Base-by-base conservation (phyloP, 805 yeast genomes). In the Sungouiozyma ichnusensis region DNA sequence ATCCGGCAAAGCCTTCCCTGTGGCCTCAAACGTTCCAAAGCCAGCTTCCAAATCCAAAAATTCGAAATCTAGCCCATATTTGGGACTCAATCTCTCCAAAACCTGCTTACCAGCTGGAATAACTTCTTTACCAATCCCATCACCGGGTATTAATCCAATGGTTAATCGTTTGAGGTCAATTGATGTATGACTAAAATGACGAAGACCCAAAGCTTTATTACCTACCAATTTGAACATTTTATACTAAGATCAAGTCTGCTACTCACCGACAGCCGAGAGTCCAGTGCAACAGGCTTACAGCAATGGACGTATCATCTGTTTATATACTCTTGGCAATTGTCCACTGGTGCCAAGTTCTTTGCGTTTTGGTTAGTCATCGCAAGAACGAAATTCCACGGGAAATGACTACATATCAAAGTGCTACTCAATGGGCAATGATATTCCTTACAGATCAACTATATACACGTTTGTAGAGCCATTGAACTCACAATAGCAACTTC, bases 121-220 rank as follows among this genome's bases (percentile, higher is more conserved):
- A 37, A 92, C 98, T 67, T 92, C 98, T 58, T 83, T 78, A 43
- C 98, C 98, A 53, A 92, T 92, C 51, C 98, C 98, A 64, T 92
- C 98, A 62, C 98, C 98, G 40, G 98, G 96, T 53, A 92, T 88
- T 59, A 92, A 73, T 45, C 76, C 82, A 49, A 77, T 74, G 42
- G 70, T 76, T 37, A 77, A 60, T 20, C 72, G 68, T 51, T 74
- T 75, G 34, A 48, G 46, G n/a, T 51, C 50, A 39, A 24, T 24
- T 24, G 29, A 24, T 6, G 29, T 7, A 24, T 11, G 6, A 11
- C 29, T 24, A 11, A 24, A 24, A 24, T 24, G 29, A 24, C 29
- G 29, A 24, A 24, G 29, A 11, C 29, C 29, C 11, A 7, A 11
- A 6, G 29, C 29, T 24, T 24, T 24, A 24, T 24, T 24, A 24